These are phyloP conservation scores for Ophiostoma himal-ulmi DNA, from an alignment of 2,329 filamentous ascomycete genomes.

Conservation along the genomic window DNA sequence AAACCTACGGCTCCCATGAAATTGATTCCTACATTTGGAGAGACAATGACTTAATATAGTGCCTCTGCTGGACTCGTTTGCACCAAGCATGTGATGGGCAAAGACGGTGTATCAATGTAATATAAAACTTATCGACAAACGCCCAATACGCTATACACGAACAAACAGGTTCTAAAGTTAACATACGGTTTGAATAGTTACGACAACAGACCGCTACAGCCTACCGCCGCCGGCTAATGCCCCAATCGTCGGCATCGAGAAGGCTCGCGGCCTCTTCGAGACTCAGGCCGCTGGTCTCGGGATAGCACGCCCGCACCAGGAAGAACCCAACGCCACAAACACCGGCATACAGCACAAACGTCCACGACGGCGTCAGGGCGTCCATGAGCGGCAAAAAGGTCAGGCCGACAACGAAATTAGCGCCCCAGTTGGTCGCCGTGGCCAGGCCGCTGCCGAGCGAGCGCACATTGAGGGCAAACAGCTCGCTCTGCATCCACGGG, in stretches of 20 bases:
- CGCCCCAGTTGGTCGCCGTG: conserved; percentile 79
- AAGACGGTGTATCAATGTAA: no score
- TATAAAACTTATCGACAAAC: no score
- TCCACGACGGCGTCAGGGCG: conserved; percentile 62
- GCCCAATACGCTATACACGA: no score
- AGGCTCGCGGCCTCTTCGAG: conserved; percentile 73
- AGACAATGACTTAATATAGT: no score
- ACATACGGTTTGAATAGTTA: neutral
- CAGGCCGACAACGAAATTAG: conserved; percentile 79
- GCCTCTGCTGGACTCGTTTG: no score
- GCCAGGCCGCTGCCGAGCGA: conserved; percentile 65
- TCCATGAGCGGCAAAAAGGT: conserved; percentile 89
- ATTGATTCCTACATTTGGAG: no score
- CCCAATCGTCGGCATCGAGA: conserved; percentile 68
- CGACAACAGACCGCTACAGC: neutral
- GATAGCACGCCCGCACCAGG: conserved; percentile 69
- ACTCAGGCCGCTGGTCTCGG: conserved; percentile 75
- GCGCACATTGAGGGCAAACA: conserved; percentile 73
- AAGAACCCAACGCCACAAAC: conserved; percentile 65
- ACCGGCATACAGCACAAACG: conserved; percentile 72
- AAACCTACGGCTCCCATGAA: no score
- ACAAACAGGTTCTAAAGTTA: neutral
- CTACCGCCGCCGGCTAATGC: conserved; percentile 42
- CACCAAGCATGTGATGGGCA: no score
- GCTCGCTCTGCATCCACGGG: conserved; percentile 92